phyloP scores from a whole-genome alignment of 495 filamentous ascomycete genomes.

The Xylaria curta region DNA sequence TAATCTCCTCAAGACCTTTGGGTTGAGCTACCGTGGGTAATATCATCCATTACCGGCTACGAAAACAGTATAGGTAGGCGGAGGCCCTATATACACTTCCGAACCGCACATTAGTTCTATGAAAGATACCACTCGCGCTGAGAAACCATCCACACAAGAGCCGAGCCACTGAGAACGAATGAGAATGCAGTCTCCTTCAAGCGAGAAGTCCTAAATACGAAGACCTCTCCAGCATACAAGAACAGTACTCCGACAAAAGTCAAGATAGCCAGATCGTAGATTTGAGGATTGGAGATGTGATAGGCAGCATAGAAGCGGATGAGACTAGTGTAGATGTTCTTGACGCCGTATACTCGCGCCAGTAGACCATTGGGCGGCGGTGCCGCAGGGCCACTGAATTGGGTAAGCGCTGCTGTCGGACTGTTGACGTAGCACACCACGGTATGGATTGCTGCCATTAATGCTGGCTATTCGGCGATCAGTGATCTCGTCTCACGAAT shows the following conservation, averaged over 20 bases:
- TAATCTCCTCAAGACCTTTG: too few species aligned
- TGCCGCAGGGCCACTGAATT: slow-evolving; percentile 40
- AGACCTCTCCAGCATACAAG: slow-evolving; percentile 37
- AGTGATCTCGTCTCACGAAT: background rate
- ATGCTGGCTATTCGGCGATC: slow-evolving; percentile 20
- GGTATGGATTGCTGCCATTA: slow-evolving; percentile 35
- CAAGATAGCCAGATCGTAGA: slow-evolving; percentile 40
- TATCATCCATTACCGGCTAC: background rate
- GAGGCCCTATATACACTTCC: background rate
- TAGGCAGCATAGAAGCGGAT: slow-evolving; percentile 45
- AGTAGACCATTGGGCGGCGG: slow-evolving; percentile 37
- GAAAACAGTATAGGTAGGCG: background rate
- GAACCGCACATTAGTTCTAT: background rate
- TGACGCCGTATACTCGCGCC: slow-evolving; percentile 43
- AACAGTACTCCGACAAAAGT: slow-evolving; percentile 41
- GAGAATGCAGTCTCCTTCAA: slow-evolving; percentile 34
- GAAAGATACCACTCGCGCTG: slow-evolving; percentile 40
- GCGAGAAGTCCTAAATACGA: slow-evolving; percentile 36
- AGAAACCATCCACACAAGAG: slow-evolving; percentile 41
- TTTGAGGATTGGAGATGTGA: slow-evolving; percentile 37
- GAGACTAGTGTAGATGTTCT: slow-evolving; percentile 42
- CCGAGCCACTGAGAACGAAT: slow-evolving; percentile 29
- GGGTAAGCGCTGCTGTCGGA: slow-evolving; percentile 29
- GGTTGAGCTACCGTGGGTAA: too few species aligned
- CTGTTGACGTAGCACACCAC: slow-evolving; percentile 34